These are phyloP conservation scores for Botrytis hyacinthi DNA, from an alignment of 2,329 filamentous ascomycete species.

Conservation along the genomic window DNA sequence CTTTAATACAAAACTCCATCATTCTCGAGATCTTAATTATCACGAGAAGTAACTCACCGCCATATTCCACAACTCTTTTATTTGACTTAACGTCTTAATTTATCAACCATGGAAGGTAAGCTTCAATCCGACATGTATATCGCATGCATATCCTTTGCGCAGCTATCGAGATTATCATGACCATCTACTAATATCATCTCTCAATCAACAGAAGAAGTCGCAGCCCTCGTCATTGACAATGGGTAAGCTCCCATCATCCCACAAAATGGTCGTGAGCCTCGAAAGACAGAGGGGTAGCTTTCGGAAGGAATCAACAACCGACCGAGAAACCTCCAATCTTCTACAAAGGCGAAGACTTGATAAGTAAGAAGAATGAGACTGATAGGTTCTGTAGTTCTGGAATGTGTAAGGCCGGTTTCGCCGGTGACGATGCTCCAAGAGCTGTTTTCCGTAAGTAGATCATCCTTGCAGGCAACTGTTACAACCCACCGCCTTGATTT, in stretches of 20 bases:
- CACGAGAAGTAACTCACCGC: constrained; percentile 18
- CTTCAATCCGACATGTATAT: constrained; percentile 13
- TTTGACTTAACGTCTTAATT: constrained; percentile 39
- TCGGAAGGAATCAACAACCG: constrained; percentile 16
- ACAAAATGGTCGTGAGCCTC: constrained; percentile 19
- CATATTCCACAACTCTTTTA: constrained; percentile 20
- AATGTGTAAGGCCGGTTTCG: constrained; percentile 99
- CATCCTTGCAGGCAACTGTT: constrained; percentile 33
- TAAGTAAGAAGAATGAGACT: constrained; percentile 26
- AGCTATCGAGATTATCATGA: constrained; percentile 25
- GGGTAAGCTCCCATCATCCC: constrained; percentile 71
- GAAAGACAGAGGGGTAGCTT: constrained; percentile 30
- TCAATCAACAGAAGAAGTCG: constrained; percentile 85
- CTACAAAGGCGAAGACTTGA: constrained; percentile 19
- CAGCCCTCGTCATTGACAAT: constrained; percentile 99
- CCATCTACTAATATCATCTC: constrained; percentile 31
- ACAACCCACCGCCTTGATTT: constrained; percentile 1
- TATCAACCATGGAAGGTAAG: constrained; percentile 44
- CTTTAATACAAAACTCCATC: constrained; percentile 17
- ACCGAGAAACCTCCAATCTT: constrained; percentile 21
- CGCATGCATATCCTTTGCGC: constrained; percentile 21
- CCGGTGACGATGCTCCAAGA: constrained; percentile 99
- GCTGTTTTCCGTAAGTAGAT: constrained; percentile 97
- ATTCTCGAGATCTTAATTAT: constrained; percentile 19
- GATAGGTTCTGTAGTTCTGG: constrained; percentile 70